These are phyloP conservation scores for Penicillium salamii DNA, from an alignment of 495 filamentous ascomycete genomes.

Conservation along the genomic window DNA sequence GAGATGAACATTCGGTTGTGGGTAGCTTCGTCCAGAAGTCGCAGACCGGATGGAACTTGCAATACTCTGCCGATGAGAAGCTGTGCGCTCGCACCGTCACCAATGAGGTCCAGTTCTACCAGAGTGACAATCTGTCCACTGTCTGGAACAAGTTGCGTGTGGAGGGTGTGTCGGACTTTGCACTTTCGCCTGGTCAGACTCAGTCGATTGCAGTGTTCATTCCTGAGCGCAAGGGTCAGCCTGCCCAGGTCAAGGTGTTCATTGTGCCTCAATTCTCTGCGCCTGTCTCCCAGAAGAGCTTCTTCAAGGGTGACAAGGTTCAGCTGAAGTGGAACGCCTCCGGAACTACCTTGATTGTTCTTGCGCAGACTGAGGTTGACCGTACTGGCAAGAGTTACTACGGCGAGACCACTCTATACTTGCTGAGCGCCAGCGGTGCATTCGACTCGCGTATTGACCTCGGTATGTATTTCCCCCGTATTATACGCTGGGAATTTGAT, in stretches of 20 bases:
- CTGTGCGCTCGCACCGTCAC: conserved; percentile 91
- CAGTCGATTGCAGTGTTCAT: conserved; percentile 89
- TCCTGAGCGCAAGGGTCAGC: conserved; percentile 94
- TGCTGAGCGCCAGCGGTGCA: conserved; percentile 85
- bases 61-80: conserved; percentile 89
- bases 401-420: conserved; percentile 94
- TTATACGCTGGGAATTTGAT: not conserved
- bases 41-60: conserved; percentile 94
- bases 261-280: conserved; percentile 79
- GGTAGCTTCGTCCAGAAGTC: conserved; percentile 92
- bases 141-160: conserved; percentile 94
- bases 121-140: conserved; percentile 75
- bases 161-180: conserved; percentile 89
- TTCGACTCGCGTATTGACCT: conserved; percentile 90
- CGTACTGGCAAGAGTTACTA: conserved; percentile 98
- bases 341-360: conserved; percentile 86
- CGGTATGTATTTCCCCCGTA: too few relatives aligned
- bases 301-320: conserved; percentile 98
- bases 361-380: conserved; percentile 97
- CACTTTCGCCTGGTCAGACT: conserved; percentile 81
- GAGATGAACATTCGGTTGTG: conserved; percentile 66
- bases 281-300: conserved; percentile 92
- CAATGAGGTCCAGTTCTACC: conserved; percentile 96
- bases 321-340: conserved; percentile 95
- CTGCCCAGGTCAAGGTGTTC: conserved; percentile 89